Evolutionary conservation across 257 asterid species (phyloP).

Genomic region (Nicotiana knightiana): DNA sequence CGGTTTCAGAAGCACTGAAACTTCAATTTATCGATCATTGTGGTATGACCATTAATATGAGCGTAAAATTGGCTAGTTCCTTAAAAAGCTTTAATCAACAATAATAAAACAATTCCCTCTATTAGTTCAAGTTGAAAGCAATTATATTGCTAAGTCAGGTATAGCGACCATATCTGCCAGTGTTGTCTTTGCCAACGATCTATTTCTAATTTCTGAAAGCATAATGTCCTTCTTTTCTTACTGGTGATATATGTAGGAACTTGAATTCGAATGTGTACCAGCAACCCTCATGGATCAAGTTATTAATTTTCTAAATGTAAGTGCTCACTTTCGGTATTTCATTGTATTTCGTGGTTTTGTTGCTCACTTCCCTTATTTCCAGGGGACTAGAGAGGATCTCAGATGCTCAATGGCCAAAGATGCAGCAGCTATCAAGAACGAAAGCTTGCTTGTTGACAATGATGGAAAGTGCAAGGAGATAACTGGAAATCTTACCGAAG

Average conservation of each 20-base stretch:
- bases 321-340: conserved; percentile 19
- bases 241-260: conserved; percentile 39
- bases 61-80: background rate
- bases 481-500: conserved; percentile 26
- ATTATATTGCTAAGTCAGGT: background rate
- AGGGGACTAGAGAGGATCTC: conserved; percentile 79
- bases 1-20: background rate
- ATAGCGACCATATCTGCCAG: background rate
- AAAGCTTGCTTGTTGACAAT: conserved; percentile 40
- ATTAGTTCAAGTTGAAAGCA: background rate
- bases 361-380: conserved; percentile 24
- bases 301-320: conserved; percentile 69
- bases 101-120: background rate
- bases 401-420: conserved; percentile 90
- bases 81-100: background rate
- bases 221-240: background rate
- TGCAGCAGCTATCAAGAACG: conserved; percentile 67
- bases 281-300: conserved; percentile 82
- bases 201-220: conserved; percentile 12
- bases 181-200: background rate
- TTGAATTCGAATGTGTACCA: conserved; percentile 78
- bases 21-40: background rate
- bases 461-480: conserved; percentile 23
- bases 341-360: conserved; percentile 14
- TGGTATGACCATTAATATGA: background rate